Base-by-base conservation (phyloP, 2,329 filamentous ascomycete genomes). In the Exophiala aquamarina region DNA sequence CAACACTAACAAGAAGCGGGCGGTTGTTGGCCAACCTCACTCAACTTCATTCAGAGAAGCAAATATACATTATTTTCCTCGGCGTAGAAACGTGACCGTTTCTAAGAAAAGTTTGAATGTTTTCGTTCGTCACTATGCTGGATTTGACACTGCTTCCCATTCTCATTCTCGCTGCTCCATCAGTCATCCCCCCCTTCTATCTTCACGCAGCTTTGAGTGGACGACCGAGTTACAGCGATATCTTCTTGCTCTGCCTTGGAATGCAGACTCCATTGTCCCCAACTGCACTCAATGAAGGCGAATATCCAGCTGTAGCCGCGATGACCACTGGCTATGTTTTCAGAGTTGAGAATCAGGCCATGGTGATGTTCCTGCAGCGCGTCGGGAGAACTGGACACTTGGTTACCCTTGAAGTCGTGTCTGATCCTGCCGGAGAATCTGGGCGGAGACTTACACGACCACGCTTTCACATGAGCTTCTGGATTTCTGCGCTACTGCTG, bases 191-290 rank as follows among this genome's bases (percentile, higher is more conserved):
- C 14, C 42, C 35, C 4, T n/a, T 37, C 11, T 21, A 37, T 3
- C 17, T 23, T 20, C 26, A 23, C 5, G 33, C 42, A 26, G 42
- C 42, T 13, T 14, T 44, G 10, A 19, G 18, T 32, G 19, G 33
- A 1, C 35, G 35, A 13, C 35, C 38, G 14, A 17, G 21, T 13
- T 33, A 26, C 19, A 7, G 81, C 1, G 81, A 84, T 60, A 67
- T 68, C 6, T 67, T 84, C 9, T 67, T 83, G 10, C 69, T 84
- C 2, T 79, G 77, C 2, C 81, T 81, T 0, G 81, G 82, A 0
- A 59, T 84, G 41, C 82, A 84, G 62, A 77, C 76, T 54, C 79
- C 84, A 56, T 78, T 83, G 56, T 70, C 74, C 3, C 79, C 78
- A 8, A 70, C 78, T 10, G 69, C 72, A 1, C 64, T 83, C 13